A percentile compares a stretch with the other conserved stretches of the same genome.
phyloP scores from a whole-genome alignment of 768 basidiomycete genomes.

The Tylopilus rubrobrunneus region DNA sequence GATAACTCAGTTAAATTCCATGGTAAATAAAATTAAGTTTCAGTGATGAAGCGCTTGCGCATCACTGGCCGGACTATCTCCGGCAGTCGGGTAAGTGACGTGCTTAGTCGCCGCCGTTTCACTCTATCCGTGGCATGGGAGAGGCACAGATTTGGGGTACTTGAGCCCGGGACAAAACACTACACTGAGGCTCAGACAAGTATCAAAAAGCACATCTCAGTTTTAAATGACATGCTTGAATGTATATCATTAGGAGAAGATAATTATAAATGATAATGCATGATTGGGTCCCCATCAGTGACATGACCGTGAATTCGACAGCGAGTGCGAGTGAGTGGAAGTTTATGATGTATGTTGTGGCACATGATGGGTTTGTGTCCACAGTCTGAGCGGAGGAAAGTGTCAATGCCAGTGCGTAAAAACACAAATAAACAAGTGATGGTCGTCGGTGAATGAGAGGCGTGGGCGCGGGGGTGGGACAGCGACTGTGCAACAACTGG shows the following conservation, averaged over 20 bases:
- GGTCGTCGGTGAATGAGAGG: constrained; percentile 17
- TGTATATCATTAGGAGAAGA: constrained; percentile 25
- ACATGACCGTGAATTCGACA: constrained; percentile 20
- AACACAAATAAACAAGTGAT: constrained; percentile 25
- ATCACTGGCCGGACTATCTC: too few species aligned
- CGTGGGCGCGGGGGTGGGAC: constrained; percentile 14
- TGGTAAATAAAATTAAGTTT: too few species aligned
- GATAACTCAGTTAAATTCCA: too few species aligned
- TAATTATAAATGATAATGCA: constrained; percentile 30
- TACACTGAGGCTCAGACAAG: too few species aligned
- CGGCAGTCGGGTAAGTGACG: too few species aligned
- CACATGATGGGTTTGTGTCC: constrained; percentile 10
- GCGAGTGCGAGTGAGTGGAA: constrained; percentile 15
- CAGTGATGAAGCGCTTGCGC: too few species aligned
- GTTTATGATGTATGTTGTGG: constrained; percentile 10
- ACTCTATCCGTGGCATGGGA: too few species aligned
- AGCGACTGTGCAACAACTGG: constrained; percentile 22
- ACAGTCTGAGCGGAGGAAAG: neutral
- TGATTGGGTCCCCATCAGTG: constrained; percentile 21
- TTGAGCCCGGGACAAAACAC: too few species aligned
- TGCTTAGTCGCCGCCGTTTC: too few species aligned
- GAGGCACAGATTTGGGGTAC: too few species aligned
- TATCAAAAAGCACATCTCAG: neutral
- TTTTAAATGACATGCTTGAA: neutral
- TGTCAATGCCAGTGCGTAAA: constrained; percentile 16